Evolutionary conservation across 192 early-diverging fungal species (phyloP).

Genomic region (Backusella morwellensis): DNA sequence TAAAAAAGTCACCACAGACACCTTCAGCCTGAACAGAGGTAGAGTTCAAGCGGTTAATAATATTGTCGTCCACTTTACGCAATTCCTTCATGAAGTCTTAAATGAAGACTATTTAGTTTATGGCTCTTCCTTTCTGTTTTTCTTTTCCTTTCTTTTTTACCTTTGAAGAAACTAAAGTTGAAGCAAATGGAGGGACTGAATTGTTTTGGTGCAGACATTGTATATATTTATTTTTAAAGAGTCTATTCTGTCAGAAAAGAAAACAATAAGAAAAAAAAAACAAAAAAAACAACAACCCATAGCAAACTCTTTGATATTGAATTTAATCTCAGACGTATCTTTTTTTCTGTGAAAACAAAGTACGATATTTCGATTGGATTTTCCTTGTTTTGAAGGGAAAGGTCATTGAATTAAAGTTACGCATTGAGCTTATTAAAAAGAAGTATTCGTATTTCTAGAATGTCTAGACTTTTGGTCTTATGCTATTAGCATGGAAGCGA

Average conservation of each 20-base stretch:
- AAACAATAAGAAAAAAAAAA: not conserved
- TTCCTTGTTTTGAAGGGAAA: not conserved
- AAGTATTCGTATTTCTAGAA: too few species aligned
- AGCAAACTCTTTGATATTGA: not conserved
- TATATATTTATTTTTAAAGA: not conserved
- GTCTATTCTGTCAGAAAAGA: not conserved
- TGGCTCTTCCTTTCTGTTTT: not conserved
- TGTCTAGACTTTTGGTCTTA: not conserved
- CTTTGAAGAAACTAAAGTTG: constrained; percentile 65
- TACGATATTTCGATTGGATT: not conserved
- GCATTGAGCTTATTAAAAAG: too few species aligned
- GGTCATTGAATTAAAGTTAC: not conserved
- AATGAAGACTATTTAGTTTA: constrained; percentile 10
- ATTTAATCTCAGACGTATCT: not conserved
- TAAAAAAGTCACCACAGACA: constrained; percentile 65
- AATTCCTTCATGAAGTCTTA: constrained; percentile 66
- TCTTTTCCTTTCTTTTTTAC: constrained; percentile 18
- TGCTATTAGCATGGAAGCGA: not conserved
- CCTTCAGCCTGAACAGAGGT: constrained; percentile 63
- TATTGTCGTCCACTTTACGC: constrained; percentile 79
- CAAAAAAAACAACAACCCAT: not conserved
- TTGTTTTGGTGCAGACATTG: constrained; percentile 31
- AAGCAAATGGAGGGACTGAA: constrained; percentile 55
- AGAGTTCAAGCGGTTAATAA: constrained; percentile 71
- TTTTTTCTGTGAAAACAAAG: not conserved